phyloP scores from a whole-genome alignment of 2,329 filamentous ascomycete species.

The Aureobasidium melanogenum region DNA sequence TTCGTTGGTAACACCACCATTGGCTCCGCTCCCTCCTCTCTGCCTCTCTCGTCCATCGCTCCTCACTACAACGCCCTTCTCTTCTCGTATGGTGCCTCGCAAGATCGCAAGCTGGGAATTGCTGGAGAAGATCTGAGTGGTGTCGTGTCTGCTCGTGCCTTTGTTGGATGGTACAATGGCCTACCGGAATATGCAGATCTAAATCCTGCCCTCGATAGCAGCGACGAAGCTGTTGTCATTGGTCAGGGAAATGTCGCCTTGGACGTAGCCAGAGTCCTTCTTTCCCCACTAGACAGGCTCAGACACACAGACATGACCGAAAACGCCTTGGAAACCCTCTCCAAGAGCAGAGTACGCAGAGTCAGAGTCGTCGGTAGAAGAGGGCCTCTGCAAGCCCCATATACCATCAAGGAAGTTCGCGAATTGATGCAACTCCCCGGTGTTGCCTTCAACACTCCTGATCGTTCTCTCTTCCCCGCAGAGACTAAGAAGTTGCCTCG shows the following conservation, averaged over 20 bases:
- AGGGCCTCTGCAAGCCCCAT: constrained; percentile 75
- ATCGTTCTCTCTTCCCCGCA: constrained; percentile 56
- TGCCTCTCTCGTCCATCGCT: constrained; percentile 61
- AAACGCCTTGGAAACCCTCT: constrained; percentile 65
- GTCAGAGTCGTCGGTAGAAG: constrained; percentile 84
- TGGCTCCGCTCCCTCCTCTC: constrained; percentile 42
- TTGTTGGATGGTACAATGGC: constrained; percentile 98
- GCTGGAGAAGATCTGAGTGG: constrained; percentile 70
- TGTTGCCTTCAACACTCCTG: constrained; percentile 63
- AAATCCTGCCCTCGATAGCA: constrained; percentile 61
- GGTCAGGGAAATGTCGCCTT: constrained; percentile 95
- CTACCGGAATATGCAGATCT: constrained; percentile 70
- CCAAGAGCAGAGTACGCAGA: constrained; percentile 63
- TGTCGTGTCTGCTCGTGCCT: constrained; percentile 80
- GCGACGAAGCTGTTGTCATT: constrained; percentile 78
- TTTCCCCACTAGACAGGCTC: constrained; percentile 65
- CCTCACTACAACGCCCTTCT: constrained; percentile 86
- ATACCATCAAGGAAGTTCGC: constrained; percentile 88
- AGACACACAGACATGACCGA: constrained; percentile 82
- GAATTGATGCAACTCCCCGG: constrained; percentile 72
- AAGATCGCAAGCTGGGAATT: constrained; percentile 70
- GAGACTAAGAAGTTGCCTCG: constrained; percentile 64
- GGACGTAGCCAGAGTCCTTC: constrained; percentile 80
- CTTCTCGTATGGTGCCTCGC: constrained; percentile 84
- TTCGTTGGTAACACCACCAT: constrained; percentile 87